A percentile compares a stretch with the other conserved stretches of the same genome.
Evolutionary conservation across 2,329 filamentous ascomycete species (phyloP).

Genomic region (Thyridium curvatum): DNA sequence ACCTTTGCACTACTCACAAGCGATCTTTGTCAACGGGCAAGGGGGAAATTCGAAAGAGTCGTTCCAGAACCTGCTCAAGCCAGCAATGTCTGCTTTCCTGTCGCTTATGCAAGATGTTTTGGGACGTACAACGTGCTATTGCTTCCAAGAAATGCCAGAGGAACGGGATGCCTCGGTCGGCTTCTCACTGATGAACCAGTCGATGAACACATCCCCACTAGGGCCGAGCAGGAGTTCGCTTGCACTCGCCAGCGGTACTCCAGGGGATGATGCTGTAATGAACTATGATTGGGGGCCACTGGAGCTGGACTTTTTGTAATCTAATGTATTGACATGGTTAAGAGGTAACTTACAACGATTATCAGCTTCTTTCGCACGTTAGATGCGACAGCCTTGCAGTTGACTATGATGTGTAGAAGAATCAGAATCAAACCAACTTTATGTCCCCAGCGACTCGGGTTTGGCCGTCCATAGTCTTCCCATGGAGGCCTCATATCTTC

Average conservation of each 20-base stretch:
- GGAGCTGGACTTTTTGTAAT: slow-evolving; percentile 8
- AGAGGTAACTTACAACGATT: too few species aligned
- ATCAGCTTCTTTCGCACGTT: too few species aligned
- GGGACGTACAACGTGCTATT: slow-evolving; percentile 23
- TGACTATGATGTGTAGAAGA: too few species aligned
- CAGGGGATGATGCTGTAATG: slow-evolving; percentile 6
- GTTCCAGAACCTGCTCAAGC: slow-evolving; percentile 11
- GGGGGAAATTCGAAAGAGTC: slow-evolving; percentile 11
- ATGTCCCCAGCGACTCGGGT: too few species aligned
- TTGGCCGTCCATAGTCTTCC: too few species aligned
- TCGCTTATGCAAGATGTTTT: slow-evolving; percentile 23
- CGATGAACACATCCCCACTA: background rate
- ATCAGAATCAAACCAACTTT: too few species aligned
- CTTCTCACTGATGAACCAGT: too few species aligned
- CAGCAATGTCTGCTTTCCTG: slow-evolving; percentile 13
- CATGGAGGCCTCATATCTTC: too few species aligned
- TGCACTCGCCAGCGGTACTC: slow-evolving; percentile 4
- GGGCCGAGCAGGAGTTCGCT: slow-evolving; percentile 1
- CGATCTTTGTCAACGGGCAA: slow-evolving; percentile 1
- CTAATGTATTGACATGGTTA: too few species aligned
- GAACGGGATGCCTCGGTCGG: slow-evolving; percentile 3
- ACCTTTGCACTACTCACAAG: background rate
- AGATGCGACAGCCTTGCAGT: too few species aligned
- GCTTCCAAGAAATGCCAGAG: slow-evolving; percentile 11
- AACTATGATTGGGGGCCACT: slow-evolving; percentile 9